Conservation (phyloP, 2,329 filamentous ascomycete species). For the Leptographium radiaticola region DNA sequence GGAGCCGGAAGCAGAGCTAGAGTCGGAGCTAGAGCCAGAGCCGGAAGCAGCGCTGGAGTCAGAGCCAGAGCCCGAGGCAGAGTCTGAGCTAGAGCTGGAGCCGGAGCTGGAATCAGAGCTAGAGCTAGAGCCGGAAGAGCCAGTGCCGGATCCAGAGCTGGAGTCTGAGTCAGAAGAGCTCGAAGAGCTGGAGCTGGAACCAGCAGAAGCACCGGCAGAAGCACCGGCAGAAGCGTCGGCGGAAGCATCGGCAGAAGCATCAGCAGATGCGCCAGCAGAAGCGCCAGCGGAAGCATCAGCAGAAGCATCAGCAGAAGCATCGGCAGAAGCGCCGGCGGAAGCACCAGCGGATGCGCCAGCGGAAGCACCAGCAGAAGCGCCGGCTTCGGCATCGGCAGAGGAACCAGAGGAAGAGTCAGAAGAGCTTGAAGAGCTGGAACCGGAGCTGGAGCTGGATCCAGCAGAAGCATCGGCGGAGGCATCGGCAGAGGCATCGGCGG, state of each 20-base stretch:
- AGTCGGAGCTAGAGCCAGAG: not conserved
- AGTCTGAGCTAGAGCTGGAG: not conserved
- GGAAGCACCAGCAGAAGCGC: not conserved
- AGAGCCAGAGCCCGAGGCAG: not conserved
- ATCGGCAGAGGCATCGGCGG: not conserved
- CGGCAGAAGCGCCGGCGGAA: not conserved
- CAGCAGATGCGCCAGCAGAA: not conserved
- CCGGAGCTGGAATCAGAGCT: not conserved
- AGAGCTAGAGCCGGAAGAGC: not conserved
- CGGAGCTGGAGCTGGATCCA: not conserved
- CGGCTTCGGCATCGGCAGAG: not conserved
- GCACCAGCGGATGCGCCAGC: not conserved
- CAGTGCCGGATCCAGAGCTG: not conserved
- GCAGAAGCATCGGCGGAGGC: not conserved
- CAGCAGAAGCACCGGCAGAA: not conserved
- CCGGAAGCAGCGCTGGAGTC: not conserved
- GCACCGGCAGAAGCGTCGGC: not conserved
- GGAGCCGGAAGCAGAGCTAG: not conserved
- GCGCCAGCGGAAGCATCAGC: not conserved
- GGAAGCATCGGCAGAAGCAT: not conserved
- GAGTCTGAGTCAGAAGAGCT: not conserved
- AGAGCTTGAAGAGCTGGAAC: too few relatives aligned
- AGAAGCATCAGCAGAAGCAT: not conserved
- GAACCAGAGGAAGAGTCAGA: too few relatives aligned
- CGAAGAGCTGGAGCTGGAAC: not conserved